Base-by-base conservation (phyloP, 495 filamentous ascomycete genomes). In the Aspergillus baeticus region DNA sequence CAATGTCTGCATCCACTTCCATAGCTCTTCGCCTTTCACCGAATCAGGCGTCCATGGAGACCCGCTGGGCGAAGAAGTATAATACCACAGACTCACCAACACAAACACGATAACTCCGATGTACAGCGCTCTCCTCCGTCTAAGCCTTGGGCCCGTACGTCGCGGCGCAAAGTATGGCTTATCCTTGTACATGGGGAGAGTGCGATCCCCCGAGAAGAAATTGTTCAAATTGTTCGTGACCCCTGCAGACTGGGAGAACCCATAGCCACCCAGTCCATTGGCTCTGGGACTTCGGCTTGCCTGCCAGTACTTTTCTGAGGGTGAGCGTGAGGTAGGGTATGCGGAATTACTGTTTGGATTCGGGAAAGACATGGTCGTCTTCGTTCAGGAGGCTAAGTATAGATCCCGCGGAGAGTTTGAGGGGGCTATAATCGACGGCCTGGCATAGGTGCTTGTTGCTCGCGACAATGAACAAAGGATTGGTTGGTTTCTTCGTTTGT, bases 161-260 rank as follows among this genome's bases (percentile, higher is more conserved):
- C 72, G 69, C 8, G 76, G 75, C 29, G 69, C 62, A 38, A 77
- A 79, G 67, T 91, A 95, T 21, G 94, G 94, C 66, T 99, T 99
- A 72, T 99, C 94, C 77, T 99, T 99, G 73, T 99, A 99, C 86
- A 98, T 88, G 36, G 94, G 94, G 21, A 99, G 76, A 31, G 85
- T 79, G 48, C 80, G 83, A 41, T 81, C 75, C 23, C 72, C 68
- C 21, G 77, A 75, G 57, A 87, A 84, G 38, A 84, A 77, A 13
- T 73, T 74, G 41, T 74, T 72, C 42, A 84, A 60, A 57, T 77
- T 80, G 52, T 63, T 72, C n/a, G 67, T 54, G 51, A 71, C 72
- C 18, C 70, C 67, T 6, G 75, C 55, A 15, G 65, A 38, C 31
- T 68, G 61, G 4, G 65, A 74, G 22, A 77, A 63, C 23, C 74